Percentiles rank a stretch among this genome's conserved stretches.
phyloP scores from a whole-genome alignment of 495 filamentous ascomycete species.

The Trypethelium eluteriae region DNA sequence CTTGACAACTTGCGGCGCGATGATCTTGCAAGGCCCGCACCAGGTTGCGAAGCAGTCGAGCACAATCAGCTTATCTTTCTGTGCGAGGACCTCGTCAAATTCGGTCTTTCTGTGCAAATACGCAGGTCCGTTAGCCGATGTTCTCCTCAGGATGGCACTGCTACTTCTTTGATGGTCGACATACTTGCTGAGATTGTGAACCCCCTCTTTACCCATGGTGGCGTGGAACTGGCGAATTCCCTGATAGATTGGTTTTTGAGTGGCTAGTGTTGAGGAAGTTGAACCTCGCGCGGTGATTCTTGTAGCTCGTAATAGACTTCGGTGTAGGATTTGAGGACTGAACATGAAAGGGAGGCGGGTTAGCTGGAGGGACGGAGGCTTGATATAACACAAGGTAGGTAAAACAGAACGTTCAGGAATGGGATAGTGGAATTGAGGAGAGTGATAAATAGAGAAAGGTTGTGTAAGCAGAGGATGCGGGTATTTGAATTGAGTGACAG shows the following conservation, averaged over 20 bases:
- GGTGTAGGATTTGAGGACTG: not conserved
- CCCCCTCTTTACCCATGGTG: slow-evolving; percentile 49
- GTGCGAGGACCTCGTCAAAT: slow-evolving; percentile 50
- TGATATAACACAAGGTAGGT: not conserved
- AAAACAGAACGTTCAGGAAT: slow-evolving; percentile 1
- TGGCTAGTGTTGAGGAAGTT: slow-evolving; percentile 16
- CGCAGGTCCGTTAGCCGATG: not conserved
- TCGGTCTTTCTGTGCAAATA: slow-evolving; percentile 48
- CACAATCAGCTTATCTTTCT: slow-evolving; percentile 54
- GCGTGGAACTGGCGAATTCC: slow-evolving; percentile 38
- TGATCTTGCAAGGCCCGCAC: slow-evolving; percentile 93
- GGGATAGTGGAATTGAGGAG: not conserved
- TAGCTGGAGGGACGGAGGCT: not conserved
- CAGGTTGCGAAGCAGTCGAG: slow-evolving; percentile 84
- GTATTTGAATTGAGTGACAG: not conserved
- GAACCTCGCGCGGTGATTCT: not conserved
- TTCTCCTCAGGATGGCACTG: not conserved
- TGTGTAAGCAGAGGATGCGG: not conserved
- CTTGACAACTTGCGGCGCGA: slow-evolving; percentile 66
- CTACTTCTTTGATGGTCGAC: slow-evolving; percentile 20
- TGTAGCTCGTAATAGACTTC: not conserved
- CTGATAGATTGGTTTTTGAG: slow-evolving; percentile 22
- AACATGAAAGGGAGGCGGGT: not conserved
- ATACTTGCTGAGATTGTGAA: slow-evolving; percentile 46
- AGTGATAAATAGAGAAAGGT: not conserved